These are phyloP conservation scores for Schizothecium vesticola DNA, from an alignment of 495 filamentous ascomycete species.

Conservation along the genomic window DNA sequence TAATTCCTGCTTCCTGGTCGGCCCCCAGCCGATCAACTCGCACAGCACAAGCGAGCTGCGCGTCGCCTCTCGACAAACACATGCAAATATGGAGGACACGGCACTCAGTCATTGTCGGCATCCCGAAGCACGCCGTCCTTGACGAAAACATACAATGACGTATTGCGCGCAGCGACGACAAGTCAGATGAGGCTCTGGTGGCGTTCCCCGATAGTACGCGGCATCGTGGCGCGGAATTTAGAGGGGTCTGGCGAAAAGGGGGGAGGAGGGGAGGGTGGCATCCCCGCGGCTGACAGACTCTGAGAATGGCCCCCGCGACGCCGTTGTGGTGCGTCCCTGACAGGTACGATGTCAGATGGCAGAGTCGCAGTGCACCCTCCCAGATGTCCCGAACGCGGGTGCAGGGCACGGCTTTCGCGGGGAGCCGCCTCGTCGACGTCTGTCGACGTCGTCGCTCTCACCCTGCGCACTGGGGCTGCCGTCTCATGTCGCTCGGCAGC, in stretches of 20 bases:
- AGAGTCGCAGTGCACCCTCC: neutral
- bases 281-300: neutral
- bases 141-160: neutral
- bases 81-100: neutral
- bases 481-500: neutral
- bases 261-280: neutral
- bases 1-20: neutral
- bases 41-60: neutral
- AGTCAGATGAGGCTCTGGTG: neutral
- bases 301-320: neutral
- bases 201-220: neutral
- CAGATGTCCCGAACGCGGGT: neutral
- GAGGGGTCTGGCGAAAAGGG: neutral
- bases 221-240: neutral
- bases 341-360: neutral
- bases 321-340: neutral
- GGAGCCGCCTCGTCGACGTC: neutral
- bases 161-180: neutral
- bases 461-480: neutral
- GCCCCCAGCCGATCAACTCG: neutral
- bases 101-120: neutral
- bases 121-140: neutral
- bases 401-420: neutral
- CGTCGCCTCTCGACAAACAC: neutral
- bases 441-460: neutral